phyloP scores from a whole-genome alignment of 106 monocot species.

The Cymbidium sinense region DNA sequence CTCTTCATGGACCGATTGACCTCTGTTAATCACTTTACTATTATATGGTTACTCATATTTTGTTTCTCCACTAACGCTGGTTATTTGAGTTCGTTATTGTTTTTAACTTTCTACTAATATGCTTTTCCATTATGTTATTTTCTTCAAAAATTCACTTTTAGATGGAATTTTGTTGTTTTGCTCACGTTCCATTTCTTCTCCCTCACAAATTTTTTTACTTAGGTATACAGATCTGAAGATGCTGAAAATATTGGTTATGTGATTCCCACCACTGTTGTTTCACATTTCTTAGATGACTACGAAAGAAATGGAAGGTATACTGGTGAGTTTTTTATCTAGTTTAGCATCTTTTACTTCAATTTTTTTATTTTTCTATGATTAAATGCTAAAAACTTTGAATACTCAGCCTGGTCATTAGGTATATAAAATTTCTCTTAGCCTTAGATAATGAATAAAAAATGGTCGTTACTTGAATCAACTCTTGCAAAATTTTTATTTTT shows the following conservation, averaged over 20 bases:
- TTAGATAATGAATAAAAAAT: background rate
- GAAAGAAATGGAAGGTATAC: conserved; percentile 91
- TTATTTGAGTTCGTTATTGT: background rate
- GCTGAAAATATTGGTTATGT: conserved; percentile 99
- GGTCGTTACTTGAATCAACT: background rate
- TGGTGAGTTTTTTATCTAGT: conserved; percentile 31
- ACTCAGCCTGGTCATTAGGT: background rate
- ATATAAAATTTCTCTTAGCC: background rate
- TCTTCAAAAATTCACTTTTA: background rate
- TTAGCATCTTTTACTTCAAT: background rate
- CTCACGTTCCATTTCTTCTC: background rate
- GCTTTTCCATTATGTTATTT: background rate
- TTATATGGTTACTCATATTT: background rate
- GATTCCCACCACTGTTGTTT: conserved; percentile 96
- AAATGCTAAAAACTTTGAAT: background rate
- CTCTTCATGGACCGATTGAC: background rate
- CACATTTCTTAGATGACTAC: conserved; percentile 91
- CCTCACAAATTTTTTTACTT: conserved; percentile 10
- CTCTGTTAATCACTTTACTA: background rate
- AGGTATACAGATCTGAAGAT: conserved; percentile 91
- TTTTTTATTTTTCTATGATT: background rate
- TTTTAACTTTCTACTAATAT: background rate
- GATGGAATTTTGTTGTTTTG: background rate
- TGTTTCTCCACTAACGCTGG: background rate
- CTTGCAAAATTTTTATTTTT: background rate